Evolutionary conservation across 176 grass and related monocot species (phyloP).

Genomic region (Rhynchospora breviuscula): DNA sequence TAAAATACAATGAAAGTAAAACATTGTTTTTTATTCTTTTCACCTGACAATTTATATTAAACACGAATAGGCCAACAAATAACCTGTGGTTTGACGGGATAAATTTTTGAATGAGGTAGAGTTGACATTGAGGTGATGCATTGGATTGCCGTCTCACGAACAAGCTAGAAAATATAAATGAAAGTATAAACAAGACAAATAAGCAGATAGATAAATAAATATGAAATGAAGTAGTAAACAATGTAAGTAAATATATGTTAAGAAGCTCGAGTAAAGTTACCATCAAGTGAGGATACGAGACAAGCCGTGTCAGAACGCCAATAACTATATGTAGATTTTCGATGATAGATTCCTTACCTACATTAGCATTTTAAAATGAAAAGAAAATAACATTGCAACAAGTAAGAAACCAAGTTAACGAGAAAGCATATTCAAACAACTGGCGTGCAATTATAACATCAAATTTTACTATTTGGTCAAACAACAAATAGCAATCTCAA

Average conservation of each 20-base stretch:
- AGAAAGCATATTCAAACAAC: background rate
- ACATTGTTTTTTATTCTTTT: slow-evolving; percentile 28
- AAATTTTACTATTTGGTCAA: background rate
- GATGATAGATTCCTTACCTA: slow-evolving; percentile 66
- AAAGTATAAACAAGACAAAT: slow-evolving; percentile 20
- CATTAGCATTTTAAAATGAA: slow-evolving; percentile 19
- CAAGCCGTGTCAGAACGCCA: slow-evolving; percentile 43
- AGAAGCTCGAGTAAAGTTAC: slow-evolving; percentile 25
- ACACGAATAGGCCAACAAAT: slow-evolving; percentile 21
- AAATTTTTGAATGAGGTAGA: slow-evolving; percentile 84
- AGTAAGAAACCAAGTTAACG: background rate
- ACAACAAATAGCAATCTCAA: background rate
- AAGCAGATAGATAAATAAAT: background rate
- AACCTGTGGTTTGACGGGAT: slow-evolving; percentile 64
- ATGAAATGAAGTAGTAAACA: slow-evolving; percentile 5
- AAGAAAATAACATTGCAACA: background rate
- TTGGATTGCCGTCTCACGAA: slow-evolving; percentile 86
- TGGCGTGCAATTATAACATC: background rate
- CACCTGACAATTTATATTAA: slow-evolving; percentile 15
- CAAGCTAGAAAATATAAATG: slow-evolving; percentile 48
- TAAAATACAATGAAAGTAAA: slow-evolving; percentile 22
- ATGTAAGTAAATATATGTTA: slow-evolving; percentile 6
- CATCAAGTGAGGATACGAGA: slow-evolving; percentile 85
- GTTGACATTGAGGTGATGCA: slow-evolving; percentile 75
- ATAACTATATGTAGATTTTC: slow-evolving; percentile 73